These are phyloP conservation scores for Suillus plorans DNA, from an alignment of 768 basidiomycete species.

Conservation along the genomic window DNA sequence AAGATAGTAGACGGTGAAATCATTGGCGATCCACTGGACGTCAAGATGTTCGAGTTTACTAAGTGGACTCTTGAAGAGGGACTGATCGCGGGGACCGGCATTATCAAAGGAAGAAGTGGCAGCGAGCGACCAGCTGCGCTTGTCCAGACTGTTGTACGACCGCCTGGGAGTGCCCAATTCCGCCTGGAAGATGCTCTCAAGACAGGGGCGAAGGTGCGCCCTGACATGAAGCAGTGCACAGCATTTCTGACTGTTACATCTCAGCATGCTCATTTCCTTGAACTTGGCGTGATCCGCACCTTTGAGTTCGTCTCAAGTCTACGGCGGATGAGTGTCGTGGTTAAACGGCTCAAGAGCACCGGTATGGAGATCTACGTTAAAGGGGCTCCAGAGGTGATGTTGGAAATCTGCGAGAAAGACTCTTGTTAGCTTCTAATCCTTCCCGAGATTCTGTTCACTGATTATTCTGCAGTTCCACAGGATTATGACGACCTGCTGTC, in stretches of 20 bases:
- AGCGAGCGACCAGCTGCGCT: conserved; percentile 77
- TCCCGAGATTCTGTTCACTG: conserved; percentile 14
- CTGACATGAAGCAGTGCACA: not conserved
- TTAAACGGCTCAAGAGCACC: conserved; percentile 88
- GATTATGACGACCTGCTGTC: conserved; percentile 96
- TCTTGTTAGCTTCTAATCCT: conserved; percentile 61
- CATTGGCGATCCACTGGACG: conserved; percentile 95
- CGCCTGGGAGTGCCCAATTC: conserved; percentile 91
- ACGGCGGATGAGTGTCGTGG: conserved; percentile 96
- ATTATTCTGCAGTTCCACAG: conserved; percentile 66
- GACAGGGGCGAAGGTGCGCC: conserved; percentile 69
- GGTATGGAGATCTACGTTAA: conserved; percentile 99
- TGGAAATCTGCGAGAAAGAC: conserved; percentile 86
- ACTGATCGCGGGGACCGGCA: conserved; percentile 62
- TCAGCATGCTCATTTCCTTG: conserved; percentile 95
- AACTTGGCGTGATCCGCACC: conserved; percentile 92
- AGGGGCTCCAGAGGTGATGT: conserved; percentile 99
- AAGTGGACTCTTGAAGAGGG: conserved; percentile 97
- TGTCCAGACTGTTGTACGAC: conserved; percentile 95
- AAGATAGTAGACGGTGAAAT: conserved; percentile 84
- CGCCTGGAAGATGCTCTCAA: conserved; percentile 91
- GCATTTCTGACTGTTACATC: conserved; percentile 3
- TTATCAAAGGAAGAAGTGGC: conserved; percentile 64
- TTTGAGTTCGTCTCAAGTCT: conserved; percentile 96
- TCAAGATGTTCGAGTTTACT: conserved; percentile 98